Evolutionary conservation across 1,139 yeast species (phyloP).

Genomic region (Lodderomyces orthopsilosis): DNA sequence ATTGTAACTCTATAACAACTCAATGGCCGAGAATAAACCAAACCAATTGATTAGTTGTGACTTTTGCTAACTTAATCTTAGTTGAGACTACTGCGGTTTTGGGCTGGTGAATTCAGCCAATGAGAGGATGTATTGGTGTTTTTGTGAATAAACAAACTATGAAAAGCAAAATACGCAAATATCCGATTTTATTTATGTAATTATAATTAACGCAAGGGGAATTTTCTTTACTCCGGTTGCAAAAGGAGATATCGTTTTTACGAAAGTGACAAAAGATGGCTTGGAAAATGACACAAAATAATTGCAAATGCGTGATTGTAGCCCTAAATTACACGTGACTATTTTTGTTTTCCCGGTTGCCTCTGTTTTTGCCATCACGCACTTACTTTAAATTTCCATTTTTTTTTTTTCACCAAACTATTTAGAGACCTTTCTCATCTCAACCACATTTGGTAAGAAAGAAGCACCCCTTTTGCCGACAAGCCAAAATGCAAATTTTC

Average conservation of each 20-base stretch:
- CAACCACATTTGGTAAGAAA: slow-evolving; percentile 41
- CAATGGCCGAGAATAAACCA: too few species aligned
- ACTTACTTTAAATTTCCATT: slow-evolving; percentile 1
- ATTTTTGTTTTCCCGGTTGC: not conserved
- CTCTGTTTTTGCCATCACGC: not conserved
- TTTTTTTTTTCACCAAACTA: not conserved
- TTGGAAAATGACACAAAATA: not conserved
- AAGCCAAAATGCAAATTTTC: slow-evolving; percentile 88
- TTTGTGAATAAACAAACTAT: not conserved
- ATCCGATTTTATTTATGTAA: too few species aligned
- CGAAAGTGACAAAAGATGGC: not conserved
- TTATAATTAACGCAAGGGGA: not conserved
- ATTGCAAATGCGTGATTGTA: not conserved
- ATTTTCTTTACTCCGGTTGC: not conserved
- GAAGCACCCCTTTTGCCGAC: slow-evolving; percentile 48
- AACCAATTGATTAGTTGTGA: too few species aligned
- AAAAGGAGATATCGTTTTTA: not conserved
- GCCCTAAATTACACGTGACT: slow-evolving; percentile 4
- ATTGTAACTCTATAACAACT: too few species aligned
- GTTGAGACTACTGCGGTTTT: too few species aligned
- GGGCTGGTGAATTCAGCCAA: not conserved
- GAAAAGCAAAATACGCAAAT: too few species aligned
- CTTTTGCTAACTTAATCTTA: too few species aligned
- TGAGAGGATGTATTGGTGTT: not conserved
- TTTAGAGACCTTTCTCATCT: not conserved